These are phyloP conservation scores for Cryptosporidium xiaoi DNA, from an alignment of 169 alveolate species.

Conservation along the genomic window DNA sequence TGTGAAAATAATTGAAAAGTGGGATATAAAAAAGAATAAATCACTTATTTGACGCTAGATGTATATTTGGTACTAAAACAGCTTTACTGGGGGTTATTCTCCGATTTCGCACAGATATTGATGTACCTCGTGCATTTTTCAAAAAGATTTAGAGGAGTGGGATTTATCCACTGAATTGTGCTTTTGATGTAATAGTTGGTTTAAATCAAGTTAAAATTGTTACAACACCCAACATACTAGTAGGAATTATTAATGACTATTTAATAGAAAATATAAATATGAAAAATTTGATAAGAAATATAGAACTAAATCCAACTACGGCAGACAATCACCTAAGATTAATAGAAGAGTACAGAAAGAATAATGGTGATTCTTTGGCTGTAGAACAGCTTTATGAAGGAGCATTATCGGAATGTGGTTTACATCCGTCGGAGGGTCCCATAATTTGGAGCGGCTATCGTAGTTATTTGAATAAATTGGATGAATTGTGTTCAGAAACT, in stretches of 20 bases:
- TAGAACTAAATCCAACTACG: constrained; percentile 56
- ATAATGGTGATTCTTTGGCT: not conserved
- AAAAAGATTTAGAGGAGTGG: no score
- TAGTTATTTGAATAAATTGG: constrained; percentile 4
- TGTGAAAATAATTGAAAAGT: no score
- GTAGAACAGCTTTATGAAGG: constrained; percentile 64
- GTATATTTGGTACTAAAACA: no score
- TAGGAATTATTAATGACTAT: not conserved
- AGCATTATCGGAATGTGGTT: constrained; percentile 67
- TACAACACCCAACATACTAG: no score
- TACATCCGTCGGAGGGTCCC: constrained; percentile 72
- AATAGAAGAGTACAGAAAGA: constrained; percentile 19
- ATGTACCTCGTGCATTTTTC: no score
- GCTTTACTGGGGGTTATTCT: no score
- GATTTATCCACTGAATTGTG: not conserved
- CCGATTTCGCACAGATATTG: no score
- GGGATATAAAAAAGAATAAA: no score
- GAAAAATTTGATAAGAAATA: constrained; percentile 18
- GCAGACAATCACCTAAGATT: constrained; percentile 65
- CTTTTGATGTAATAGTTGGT: not conserved
- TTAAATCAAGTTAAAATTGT: no score
- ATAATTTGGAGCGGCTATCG: constrained; percentile 64
- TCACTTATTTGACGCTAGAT: no score
- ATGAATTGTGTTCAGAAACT: not conserved
- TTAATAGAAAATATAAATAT: not conserved